Conservation (phyloP, 169 alveolate genomes). For the Cryptosporidium xiaoi region DNA sequence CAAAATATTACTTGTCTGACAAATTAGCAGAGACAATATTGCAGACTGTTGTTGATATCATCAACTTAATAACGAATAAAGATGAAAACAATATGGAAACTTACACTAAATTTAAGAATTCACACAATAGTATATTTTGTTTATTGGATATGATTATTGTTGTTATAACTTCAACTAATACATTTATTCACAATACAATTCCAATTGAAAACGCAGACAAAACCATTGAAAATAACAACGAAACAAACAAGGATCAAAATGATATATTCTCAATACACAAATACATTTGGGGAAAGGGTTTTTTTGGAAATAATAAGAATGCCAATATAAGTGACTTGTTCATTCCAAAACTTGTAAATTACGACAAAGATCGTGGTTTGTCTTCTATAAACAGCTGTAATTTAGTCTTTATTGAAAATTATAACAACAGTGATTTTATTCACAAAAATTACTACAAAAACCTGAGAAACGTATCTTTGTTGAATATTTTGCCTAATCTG, state of each 20-base stretch:
- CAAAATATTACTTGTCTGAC: conserved; percentile 39
- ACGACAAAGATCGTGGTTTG: conserved; percentile 20
- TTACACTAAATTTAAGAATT: not conserved
- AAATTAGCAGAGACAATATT: conserved; percentile 56
- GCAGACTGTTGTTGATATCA: conserved; percentile 43
- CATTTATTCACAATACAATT: conserved; percentile 22
- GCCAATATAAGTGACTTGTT: not conserved
- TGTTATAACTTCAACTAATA: conserved; percentile 47
- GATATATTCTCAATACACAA: no score
- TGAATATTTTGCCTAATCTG: not conserved
- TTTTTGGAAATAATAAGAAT: not conserved
- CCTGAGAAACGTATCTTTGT: conserved; percentile 10
- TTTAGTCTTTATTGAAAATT: conserved; percentile 16
- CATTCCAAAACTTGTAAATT: conserved; percentile 35
- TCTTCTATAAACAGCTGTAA: not conserved
- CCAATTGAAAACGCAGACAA: not conserved
- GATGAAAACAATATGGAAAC: not conserved
- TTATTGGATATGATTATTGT: conserved; percentile 25
- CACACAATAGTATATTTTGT: not conserved
- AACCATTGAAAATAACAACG: no score
- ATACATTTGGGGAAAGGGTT: not conserved
- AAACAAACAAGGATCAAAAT: no score
- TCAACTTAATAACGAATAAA: not conserved
- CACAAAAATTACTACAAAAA: not conserved
- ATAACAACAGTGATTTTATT: conserved; percentile 50